phyloP scores from a whole-genome alignment of 208 protist genomes.

The Leishmania martiniquensis region DNA sequence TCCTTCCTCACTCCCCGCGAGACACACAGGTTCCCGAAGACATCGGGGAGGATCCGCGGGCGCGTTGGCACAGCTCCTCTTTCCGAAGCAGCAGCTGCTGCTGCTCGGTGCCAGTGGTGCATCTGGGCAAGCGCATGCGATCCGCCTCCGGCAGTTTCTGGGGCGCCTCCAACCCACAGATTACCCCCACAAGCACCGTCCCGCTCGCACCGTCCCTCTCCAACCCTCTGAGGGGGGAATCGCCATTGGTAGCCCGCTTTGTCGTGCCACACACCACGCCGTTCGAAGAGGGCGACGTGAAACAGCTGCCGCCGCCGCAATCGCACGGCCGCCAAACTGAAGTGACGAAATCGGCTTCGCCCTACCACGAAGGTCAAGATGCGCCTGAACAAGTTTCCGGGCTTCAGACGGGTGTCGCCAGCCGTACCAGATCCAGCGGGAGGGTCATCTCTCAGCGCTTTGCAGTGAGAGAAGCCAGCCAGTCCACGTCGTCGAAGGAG shows the following conservation, averaged over 20 bases:
- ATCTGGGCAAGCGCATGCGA: conserved; percentile 3
- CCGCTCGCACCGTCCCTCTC: not conserved
- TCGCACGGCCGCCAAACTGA: not conserved
- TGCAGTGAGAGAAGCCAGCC: conserved; percentile 10
- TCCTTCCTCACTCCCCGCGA: not conserved
- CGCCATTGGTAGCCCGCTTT: conserved; percentile 7
- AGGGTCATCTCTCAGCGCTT: conserved; percentile 21
- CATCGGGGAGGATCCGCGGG: not conserved
- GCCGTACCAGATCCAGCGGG: conserved; percentile 2
- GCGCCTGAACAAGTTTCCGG: not conserved
- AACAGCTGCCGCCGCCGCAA: not conserved
- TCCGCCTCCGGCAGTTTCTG: conserved; percentile 10
- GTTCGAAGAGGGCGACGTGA: not conserved
- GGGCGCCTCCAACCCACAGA: conserved; percentile 5
- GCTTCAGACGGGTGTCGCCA: not conserved
- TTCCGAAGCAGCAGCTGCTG: conserved; percentile 6
- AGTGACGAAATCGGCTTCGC: too few species aligned
- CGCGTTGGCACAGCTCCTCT: conserved; percentile 4
- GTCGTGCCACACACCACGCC: conserved; percentile 1
- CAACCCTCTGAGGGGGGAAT: not conserved
- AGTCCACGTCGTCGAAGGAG: not conserved
- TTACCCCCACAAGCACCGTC: not conserved
- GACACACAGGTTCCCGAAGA: not conserved
- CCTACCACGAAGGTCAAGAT: not conserved
- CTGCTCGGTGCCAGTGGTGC: conserved; percentile 9